These are phyloP conservation scores for Jackrogersella multiformis DNA, from an alignment of 495 filamentous ascomycete genomes.

Conservation along the genomic window DNA sequence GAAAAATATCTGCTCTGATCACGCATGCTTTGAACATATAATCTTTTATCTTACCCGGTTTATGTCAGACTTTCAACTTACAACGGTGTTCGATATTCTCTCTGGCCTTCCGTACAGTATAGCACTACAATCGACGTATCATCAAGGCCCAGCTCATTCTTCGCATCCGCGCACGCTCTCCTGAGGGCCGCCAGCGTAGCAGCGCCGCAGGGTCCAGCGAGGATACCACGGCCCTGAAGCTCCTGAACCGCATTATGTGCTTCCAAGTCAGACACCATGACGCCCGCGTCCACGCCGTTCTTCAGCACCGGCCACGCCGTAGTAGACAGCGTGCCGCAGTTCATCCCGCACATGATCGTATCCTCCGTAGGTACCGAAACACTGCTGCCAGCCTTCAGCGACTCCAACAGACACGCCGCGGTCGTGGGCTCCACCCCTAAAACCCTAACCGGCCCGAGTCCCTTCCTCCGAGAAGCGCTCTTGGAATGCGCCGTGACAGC, in stretches of 20 bases:
- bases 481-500: constrained; percentile 68
- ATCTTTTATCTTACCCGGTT: background rate
- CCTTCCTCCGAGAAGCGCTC: constrained; percentile 34
- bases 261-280: constrained; percentile 65
- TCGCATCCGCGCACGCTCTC: constrained; percentile 49
- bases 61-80: background rate
- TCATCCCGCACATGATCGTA: constrained; percentile 74
- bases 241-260: constrained; percentile 61
- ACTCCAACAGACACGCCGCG: constrained; percentile 65
- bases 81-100: constrained; percentile 38
- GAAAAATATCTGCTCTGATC: background rate
- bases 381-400: constrained; percentile 55
- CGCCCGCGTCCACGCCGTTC: constrained; percentile 63
- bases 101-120: constrained; percentile 44
- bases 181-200: constrained; percentile 67
- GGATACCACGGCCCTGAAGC: constrained; percentile 55
- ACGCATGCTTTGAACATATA: background rate
- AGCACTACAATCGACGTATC: constrained; percentile 61
- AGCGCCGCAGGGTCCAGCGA: constrained; percentile 69
- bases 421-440: constrained; percentile 68
- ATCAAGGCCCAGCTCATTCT: constrained; percentile 46
- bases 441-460: constrained; percentile 42
- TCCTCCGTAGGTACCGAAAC: constrained; percentile 58
- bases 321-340: constrained; percentile 70
- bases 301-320: constrained; percentile 68